Base-by-base conservation (phyloP, 148 eudicot genomes). In the Rhododendron kiyosumense region DNA sequence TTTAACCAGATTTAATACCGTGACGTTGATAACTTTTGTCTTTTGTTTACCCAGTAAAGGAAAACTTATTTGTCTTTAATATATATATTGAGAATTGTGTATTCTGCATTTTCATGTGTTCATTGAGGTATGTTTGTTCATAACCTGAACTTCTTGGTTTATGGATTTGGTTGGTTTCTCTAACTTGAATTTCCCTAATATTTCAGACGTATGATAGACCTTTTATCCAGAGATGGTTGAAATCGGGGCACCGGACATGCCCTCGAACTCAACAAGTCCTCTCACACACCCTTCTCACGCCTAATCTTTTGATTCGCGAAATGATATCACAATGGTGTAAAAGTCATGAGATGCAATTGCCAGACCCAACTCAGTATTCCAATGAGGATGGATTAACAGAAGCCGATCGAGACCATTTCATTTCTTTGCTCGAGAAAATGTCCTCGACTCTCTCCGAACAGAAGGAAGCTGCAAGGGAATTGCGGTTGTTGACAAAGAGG, bases 201-300 rank as follows among this genome's bases (percentile, higher is more conserved):
- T 49, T 76, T 79, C 98, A 97, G 99, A 97, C 98, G 41, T 97
- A 92, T 84, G 99, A 97, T 83, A 91, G 98, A 86, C 88, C 93
- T 8, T 93, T 90, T 87, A 95, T 97, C 80, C 94, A 94, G 83
- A 93, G 92, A 88, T 97, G 96, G 98, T 86, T 97, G 87, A 97
- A 95, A 87, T 81, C 95, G 51, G 99, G 99, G 88, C 90, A 95
- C 69, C 86, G 92, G 85, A 88, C 93, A 18, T 97, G 99, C 89
- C 99, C 99, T 41, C 83, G 84, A 45, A 97, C 98, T 2, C 95
- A 97, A 48, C 99, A 97, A 85, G 98, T 97, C 20, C 96, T 97
- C 18, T 92, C 99, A 0, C 98, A 97, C 84, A 91, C 94, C 20
- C 85, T 89, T 76, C 93, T 97, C 18, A 93, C 93, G 15, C 96